Percentiles rank a stretch among this genome's conserved stretches.
These are phyloP conservation scores for Trichosporon sp. DNA, from an alignment of 1,284 basidiomycete species.

Conservation along the genomic window DNA sequence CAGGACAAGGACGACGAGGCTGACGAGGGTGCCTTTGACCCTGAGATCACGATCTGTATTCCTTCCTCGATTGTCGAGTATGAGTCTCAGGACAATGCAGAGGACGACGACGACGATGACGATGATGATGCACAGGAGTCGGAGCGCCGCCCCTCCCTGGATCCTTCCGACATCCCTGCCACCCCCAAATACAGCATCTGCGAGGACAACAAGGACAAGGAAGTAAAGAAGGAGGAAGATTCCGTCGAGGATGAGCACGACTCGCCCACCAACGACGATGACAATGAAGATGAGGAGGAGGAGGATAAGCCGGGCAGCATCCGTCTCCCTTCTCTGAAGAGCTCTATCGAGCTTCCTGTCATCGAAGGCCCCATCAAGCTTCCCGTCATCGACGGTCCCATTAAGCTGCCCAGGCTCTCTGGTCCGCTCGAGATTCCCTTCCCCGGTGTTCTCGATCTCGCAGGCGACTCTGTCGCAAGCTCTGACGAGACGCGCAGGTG, in stretches of 20 bases:
- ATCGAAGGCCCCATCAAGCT: not conserved
- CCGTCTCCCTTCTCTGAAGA: not conserved
- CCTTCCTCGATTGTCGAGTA: slow-evolving; percentile 12
- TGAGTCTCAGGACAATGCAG: slow-evolving; percentile 13
- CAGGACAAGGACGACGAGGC: not conserved
- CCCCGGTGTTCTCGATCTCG: not conserved
- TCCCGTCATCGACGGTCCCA: not conserved
- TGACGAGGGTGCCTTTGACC: not conserved
- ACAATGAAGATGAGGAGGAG: not conserved
- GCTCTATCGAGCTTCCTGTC: not conserved
- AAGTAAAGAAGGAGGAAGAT: not conserved
- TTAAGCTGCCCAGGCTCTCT: not conserved
- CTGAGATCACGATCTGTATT: slow-evolving; percentile 13
- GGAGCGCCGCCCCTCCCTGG: not conserved
- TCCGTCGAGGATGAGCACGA: not conserved
- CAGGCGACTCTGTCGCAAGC: not conserved
- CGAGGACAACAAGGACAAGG: not conserved
- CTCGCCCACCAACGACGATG: not conserved
- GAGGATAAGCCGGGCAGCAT: not conserved
- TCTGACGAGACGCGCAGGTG: slow-evolving; percentile 4
- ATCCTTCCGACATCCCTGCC: not conserved
- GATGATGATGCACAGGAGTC: not conserved
- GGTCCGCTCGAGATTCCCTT: not conserved
- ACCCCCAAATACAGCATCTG: not conserved
- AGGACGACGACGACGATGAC: slow-evolving; percentile 7